These are phyloP conservation scores for Camelina laxa DNA, from an alignment of 345 rosid species.

Conservation along the genomic window DNA sequence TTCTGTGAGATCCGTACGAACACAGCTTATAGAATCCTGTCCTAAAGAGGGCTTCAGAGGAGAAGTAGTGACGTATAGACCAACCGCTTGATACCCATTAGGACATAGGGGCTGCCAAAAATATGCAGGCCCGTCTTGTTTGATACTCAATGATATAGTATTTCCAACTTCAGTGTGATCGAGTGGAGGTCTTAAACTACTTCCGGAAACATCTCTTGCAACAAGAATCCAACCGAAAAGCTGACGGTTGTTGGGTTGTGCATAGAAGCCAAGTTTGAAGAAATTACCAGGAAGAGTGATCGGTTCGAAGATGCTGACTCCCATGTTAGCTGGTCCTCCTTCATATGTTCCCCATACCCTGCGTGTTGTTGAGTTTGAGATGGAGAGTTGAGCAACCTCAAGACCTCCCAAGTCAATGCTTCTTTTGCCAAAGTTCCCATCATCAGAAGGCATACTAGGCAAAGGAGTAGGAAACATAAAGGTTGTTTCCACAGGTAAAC, in stretches of 20 bases:
- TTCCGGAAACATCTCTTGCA: conserved; percentile 48
- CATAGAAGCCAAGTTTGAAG: conserved; percentile 59
- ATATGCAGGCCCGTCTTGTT: conserved; percentile 63
- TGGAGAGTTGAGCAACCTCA: conserved; percentile 56
- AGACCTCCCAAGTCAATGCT: conserved; percentile 65
- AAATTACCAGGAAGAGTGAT: conserved; percentile 46
- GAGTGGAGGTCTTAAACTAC: conserved; percentile 49
- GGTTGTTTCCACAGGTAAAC: conserved; percentile 50
- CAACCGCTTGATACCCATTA: conserved; percentile 65
- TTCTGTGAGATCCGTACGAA: conserved; percentile 64
- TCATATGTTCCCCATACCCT: conserved; percentile 55
- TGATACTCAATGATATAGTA: conserved; percentile 53
- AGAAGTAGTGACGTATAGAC: conserved; percentile 56
- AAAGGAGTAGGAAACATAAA: conserved; percentile 61
- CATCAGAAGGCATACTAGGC: conserved; percentile 55
- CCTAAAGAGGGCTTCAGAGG: conserved; percentile 58
- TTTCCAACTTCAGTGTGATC: conserved; percentile 76
- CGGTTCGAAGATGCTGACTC: conserved; percentile 68
- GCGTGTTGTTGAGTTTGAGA: conserved; percentile 37
- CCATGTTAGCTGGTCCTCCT: conserved; percentile 38
- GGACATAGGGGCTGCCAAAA: conserved; percentile 77
- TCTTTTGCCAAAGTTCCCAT: conserved; percentile 58
- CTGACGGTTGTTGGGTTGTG: conserved; percentile 58
- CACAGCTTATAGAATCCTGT: conserved; percentile 59
- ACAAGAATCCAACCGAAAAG: conserved; percentile 66